phyloP scores from a whole-genome alignment of 768 basidiomycete species.

The Royoungia palumana region DNA sequence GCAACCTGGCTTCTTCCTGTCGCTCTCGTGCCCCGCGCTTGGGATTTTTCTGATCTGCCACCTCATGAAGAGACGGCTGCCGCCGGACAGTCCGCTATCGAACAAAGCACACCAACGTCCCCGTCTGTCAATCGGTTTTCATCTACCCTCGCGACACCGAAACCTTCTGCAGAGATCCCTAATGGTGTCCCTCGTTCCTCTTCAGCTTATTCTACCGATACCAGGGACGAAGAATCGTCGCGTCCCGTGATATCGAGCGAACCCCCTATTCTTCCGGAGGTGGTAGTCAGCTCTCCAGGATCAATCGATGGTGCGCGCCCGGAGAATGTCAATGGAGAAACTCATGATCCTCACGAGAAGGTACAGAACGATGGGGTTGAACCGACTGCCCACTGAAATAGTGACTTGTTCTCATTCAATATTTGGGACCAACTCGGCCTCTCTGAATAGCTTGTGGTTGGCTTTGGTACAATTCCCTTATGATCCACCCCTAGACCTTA shows the following conservation, averaged over 20 bases:
- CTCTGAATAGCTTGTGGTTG: background rate
- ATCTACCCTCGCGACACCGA: slow-evolving; percentile 25
- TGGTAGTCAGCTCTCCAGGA: slow-evolving; percentile 33
- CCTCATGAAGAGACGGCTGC: slow-evolving; percentile 24
- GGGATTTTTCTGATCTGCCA: slow-evolving; percentile 62
- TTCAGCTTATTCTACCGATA: slow-evolving; percentile 29
- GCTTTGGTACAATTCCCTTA: background rate
- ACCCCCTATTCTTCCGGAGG: slow-evolving; percentile 33
- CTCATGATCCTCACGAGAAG: slow-evolving; percentile 14
- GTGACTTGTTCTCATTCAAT: background rate
- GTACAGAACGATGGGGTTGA: slow-evolving; percentile 21
- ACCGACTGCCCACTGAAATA: slow-evolving; percentile 16
- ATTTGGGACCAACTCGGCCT: background rate
- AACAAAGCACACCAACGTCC: slow-evolving; percentile 18
- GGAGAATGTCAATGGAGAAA: slow-evolving; percentile 14
- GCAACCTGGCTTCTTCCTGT: slow-evolving; percentile 89
- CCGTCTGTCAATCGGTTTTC: slow-evolving; percentile 24
- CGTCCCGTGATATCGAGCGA: slow-evolving; percentile 26
- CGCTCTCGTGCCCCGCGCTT: slow-evolving; percentile 73
- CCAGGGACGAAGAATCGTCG: slow-evolving; percentile 25
- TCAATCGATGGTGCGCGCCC: slow-evolving; percentile 29
- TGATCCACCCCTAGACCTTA: slow-evolving; percentile 4
- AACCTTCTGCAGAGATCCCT: slow-evolving; percentile 27
- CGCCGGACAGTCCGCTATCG: slow-evolving; percentile 6
- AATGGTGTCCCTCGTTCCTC: slow-evolving; percentile 22